Evolutionary conservation across 139 green algal species (phyloP).

Genomic region (Chlorella sp.): DNA sequence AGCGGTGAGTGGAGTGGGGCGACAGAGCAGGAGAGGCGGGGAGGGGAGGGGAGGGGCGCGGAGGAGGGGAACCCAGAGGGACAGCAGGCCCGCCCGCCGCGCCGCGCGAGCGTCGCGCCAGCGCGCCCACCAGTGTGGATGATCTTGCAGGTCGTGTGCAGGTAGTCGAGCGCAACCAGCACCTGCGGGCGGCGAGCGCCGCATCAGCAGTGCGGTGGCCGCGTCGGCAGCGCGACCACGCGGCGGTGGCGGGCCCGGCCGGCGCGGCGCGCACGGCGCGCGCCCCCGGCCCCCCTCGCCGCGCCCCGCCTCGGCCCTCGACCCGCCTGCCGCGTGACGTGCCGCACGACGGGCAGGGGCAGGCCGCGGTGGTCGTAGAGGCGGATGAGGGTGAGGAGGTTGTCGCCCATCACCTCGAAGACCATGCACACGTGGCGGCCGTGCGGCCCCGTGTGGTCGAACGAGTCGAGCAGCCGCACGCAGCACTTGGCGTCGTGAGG

Average conservation of each 20-base stretch:
- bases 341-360: conserved; percentile 82
- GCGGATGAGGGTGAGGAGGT: conserved; percentile 78
- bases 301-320: too few species aligned
- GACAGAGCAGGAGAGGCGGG: neutral
- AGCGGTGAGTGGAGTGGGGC: neutral
- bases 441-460: conserved; percentile 92
- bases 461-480: conserved; percentile 84
- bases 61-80: too few species aligned
- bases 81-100: neutral
- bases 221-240: too few species aligned
- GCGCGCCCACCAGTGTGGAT: conserved; percentile 88
- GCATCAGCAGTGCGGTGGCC: too few species aligned
- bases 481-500: conserved; percentile 60
- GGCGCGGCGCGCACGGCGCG: too few species aligned
- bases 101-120: too few species aligned
- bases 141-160: conserved; percentile 79
- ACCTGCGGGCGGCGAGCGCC: too few species aligned
- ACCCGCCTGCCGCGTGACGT: conserved; percentile 73
- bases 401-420: conserved; percentile 92
- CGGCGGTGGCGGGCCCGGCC: too few species aligned
- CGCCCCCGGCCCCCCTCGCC: too few species aligned
- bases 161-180: conserved; percentile 92
- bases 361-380: conserved; percentile 70
- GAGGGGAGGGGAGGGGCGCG: too few species aligned
- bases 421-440: conserved; percentile 98